phyloP scores from a whole-genome alignment of 2,329 filamentous ascomycete species.

The Aspergillus sp. region DNA sequence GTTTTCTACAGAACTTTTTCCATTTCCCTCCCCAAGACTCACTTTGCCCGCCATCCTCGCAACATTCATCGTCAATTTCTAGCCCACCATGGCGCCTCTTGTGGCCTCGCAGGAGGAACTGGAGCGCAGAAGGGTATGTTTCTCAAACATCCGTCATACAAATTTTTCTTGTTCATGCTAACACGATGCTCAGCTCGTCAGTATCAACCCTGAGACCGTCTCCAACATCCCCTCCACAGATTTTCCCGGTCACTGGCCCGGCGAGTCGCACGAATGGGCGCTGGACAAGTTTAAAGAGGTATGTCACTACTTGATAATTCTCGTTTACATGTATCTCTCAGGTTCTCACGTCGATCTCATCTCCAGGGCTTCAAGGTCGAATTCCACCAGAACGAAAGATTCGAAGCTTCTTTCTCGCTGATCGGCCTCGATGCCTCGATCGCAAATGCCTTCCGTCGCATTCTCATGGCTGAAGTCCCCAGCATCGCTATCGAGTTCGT shows the following conservation, averaged over 20 bases:
- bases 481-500: conserved; percentile 92
- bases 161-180: conserved; percentile 10
- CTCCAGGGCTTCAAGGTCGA: conserved; percentile 66
- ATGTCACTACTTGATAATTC: conserved; percentile 17
- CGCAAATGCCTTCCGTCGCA: conserved; percentile 95
- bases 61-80: conserved; percentile 17
- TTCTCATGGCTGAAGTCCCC: conserved; percentile 90
- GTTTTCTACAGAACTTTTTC: conserved; percentile 33
- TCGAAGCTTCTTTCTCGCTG: conserved; percentile 84
- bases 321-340: neutral
- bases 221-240: conserved; percentile 86
- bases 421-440: conserved; percentile 88
- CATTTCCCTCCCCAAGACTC: conserved; percentile 26
- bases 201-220: conserved; percentile 86
- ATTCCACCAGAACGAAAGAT: conserved; percentile 79
- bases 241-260: conserved; percentile 86
- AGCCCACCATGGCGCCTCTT: conserved; percentile 42
- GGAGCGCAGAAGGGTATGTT: conserved; percentile 42
- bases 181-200: conserved; percentile 64
- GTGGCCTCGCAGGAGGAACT: conserved; percentile 44
- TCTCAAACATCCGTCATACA: conserved; percentile 6
- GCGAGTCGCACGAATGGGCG: conserved; percentile 81
- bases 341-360: neutral
- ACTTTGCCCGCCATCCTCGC: conserved; percentile 20
- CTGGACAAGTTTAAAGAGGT: conserved; percentile 68